Base-by-base conservation (phyloP, 805 yeast genomes). In the Ogataea paraovalis region DNA sequence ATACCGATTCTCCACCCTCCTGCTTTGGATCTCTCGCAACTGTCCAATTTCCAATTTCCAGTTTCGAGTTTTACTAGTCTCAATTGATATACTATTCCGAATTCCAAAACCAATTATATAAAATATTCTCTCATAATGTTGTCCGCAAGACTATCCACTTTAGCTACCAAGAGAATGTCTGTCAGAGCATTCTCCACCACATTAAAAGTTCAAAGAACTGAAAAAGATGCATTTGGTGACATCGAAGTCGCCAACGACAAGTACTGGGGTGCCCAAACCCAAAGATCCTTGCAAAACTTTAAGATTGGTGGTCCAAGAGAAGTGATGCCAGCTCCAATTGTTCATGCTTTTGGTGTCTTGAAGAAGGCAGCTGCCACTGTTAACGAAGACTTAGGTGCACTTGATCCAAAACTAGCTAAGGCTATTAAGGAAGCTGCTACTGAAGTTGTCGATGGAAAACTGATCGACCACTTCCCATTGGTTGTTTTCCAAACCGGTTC, bases 401-500 rank as follows among this genome's bases (percentile, higher is more conserved):
- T 92, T 56, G 96, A 92, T 66, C 86, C 96, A 51, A 82, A 85
- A 69, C 64, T 92, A 41, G 82, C 97, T 8, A 73, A 70, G 33
- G 96, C 96, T 44, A 94, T 94, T 66, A 83, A 87, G 72, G 78
- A 83, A 66, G 99, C 98, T 43, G 97, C 98, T 50, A 85, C 90
- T 59, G 99, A 94, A 70, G 98, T 94, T 36, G 76, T 87, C 42
- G 88, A 85, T 59, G 99, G 99, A 56, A 87, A 89, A 69, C 79
- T 94, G 66, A 78, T 82, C 53, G 96, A 86, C 62, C 96, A 94
- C 71, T 94, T 94, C 83, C 99, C 99, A 49, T 77, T 94, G 68
- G 99, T 94, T 49, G 97, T 94, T 33, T 94, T 90, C 86, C 99
- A 94, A 76, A 94, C 99, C 51, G 99, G 99, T 50, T 87, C 96